phyloP scores from a whole-genome alignment of 2,329 filamentous ascomycete species.

The Neofusicoccum laricinum region DNA sequence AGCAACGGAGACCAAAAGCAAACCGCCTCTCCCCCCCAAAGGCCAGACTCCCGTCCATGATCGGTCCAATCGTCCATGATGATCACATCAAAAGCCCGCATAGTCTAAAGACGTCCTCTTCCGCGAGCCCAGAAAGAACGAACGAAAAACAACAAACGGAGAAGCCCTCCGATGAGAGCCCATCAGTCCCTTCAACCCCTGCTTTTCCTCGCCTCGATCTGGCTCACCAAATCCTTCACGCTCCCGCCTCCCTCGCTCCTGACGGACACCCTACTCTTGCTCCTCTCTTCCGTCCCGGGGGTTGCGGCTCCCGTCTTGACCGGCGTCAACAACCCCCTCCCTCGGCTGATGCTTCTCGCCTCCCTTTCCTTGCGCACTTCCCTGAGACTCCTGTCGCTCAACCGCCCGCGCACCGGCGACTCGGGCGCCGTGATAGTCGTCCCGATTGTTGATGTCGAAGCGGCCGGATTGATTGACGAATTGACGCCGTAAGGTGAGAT shows the following conservation, averaged over 20 bases:
- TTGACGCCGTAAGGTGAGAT: not conserved
- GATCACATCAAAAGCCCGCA: too few relatives aligned
- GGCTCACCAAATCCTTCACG: conserved; percentile 6
- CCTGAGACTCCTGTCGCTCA: not conserved
- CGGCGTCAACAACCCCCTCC: conserved; percentile 26
- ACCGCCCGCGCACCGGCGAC: not conserved
- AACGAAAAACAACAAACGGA: not conserved
- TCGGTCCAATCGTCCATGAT: too few relatives aligned
- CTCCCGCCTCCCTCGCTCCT: conserved; percentile 1
- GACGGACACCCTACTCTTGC: not conserved
- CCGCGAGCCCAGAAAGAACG: not conserved
- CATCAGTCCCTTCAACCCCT: not conserved
- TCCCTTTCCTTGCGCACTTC: not conserved
- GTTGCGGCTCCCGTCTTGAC: conserved; percentile 19
- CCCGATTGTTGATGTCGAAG: not conserved
- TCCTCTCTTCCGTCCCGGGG: conserved; percentile 17
- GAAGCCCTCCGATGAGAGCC: too few relatives aligned
- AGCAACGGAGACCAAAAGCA: too few relatives aligned
- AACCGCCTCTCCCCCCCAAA: too few relatives aligned
- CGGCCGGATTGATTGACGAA: not conserved
- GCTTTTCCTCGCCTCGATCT: not conserved
- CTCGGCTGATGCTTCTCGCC: conserved; percentile 19
- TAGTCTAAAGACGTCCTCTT: too few relatives aligned
- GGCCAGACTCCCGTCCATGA: too few relatives aligned
- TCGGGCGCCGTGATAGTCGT: not conserved